Conservation (phyloP, 2,329 filamentous ascomycete species). For the Hansfordia pulvinata region DNA sequence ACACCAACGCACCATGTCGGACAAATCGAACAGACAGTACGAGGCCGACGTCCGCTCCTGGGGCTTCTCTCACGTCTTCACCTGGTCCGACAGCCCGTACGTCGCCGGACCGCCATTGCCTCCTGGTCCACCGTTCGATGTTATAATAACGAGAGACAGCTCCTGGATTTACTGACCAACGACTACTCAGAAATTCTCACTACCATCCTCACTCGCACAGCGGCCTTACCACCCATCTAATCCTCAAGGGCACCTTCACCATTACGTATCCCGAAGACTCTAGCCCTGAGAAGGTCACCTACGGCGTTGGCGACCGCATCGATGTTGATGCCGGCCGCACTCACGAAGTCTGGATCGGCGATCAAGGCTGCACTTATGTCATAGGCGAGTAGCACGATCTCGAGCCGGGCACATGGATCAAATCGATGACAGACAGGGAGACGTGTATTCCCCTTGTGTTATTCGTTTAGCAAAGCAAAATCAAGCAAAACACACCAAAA, state of each 20-base stretch:
- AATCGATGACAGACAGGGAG: too few relatives aligned
- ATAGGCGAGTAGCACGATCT: conserved; percentile 41
- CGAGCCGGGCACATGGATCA: too few relatives aligned
- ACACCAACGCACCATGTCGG: too few relatives aligned
- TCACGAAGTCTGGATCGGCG: conserved; percentile 60
- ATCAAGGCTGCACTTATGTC: conserved; percentile 53
- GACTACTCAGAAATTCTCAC: conserved; percentile 44
- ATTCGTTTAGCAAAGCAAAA: too few relatives aligned
- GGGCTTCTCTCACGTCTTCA: conserved; percentile 58
- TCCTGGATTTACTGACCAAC: conserved; percentile 8
- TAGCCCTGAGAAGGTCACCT: conserved; percentile 39
- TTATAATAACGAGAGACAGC: conserved; percentile 2
- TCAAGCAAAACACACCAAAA: background rate
- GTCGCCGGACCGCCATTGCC: conserved; percentile 16
- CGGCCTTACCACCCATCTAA: conserved; percentile 55
- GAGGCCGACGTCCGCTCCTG: conserved; percentile 53
- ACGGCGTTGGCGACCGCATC: conserved; percentile 44
- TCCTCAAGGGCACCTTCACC: conserved; percentile 50
- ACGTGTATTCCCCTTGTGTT: too few relatives aligned
- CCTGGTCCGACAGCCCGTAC: conserved; percentile 59
- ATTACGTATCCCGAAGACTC: conserved; percentile 51
- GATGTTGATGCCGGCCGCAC: conserved; percentile 50
- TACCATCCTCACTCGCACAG: conserved; percentile 55
- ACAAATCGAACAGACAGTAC: background rate
- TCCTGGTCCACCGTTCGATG: conserved; percentile 1